Evolutionary conservation across 208 protist genomes (phyloP), one percentile per base, ranked within the genome.

Genomic region (Porcisia deanei): DNA sequence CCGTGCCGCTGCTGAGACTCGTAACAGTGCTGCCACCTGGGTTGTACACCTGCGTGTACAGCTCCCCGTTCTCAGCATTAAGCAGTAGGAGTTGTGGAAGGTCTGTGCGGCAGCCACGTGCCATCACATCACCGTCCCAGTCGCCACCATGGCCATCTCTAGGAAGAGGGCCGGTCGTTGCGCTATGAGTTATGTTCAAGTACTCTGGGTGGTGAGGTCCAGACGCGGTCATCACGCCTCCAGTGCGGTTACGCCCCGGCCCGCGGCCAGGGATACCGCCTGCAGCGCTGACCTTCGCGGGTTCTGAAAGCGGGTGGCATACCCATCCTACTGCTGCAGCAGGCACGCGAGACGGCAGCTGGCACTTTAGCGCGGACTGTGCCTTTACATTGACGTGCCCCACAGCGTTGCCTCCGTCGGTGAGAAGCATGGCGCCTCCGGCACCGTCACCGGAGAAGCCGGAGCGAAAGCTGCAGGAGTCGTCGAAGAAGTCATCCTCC

Each of bases 1-100:
- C 69, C 34, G 68, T 63, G 52, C 76, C 60, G 18, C 80, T 83
- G 68, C 70, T 80, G 58, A 84, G 53, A 34, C 86, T 81, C 14
- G 82, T 82, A 25, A 83, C 74, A 9, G 64, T 78, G 58, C 77
- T 83, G 18, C 82, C 85, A 37, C 63, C 55, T 0, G 80, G 83
- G 53, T 80, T 86, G 77, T 89, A 91, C 20, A 91, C 87, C 77
- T 93, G 91, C 45, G 79, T 63, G 79, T 95, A 91, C 45, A 95
- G 71, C 68, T 92, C 84, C 0, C 91, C 91, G 61, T 87, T 86
- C 22, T 83, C 76, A 4, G 68, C 54, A 74, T 89, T 85, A 6
- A 95, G 80, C 18, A 95, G 77, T 59, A 95, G 66, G 67, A 93
- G 45, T 47, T 81, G 77, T 2, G 86, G 84, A 20, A 93, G 64